These are phyloP conservation scores for Wickerhamiella hasegawae DNA, from an alignment of 805 yeast species.

Conservation along the genomic window DNA sequence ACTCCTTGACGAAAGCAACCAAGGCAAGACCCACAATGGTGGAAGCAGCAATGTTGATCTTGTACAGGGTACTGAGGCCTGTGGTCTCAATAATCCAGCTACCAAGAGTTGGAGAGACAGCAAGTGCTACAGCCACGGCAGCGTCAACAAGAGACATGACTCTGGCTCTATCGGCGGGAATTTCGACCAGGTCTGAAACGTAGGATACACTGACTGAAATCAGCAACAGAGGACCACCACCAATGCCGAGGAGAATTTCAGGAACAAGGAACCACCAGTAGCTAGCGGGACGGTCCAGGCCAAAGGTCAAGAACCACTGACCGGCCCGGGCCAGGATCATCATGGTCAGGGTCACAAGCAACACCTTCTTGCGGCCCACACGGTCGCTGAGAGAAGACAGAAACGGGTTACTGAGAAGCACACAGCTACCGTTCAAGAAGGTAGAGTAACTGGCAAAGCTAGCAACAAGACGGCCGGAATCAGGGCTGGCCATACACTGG, in stretches of 20 bases:
- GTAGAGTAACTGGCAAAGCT: slow-evolving; percentile 9
- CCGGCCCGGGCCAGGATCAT: slow-evolving; percentile 6
- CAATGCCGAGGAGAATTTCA: slow-evolving; percentile 10
- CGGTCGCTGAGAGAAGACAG: slow-evolving; percentile 14
- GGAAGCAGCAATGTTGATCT: slow-evolving; percentile 4
- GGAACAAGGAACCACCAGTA: slow-evolving; percentile 15
- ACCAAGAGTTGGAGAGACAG: slow-evolving; percentile 14
- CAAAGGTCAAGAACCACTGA: slow-evolving; percentile 14
- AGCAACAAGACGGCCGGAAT: slow-evolving; percentile 10
- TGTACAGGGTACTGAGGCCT: slow-evolving; percentile 10
- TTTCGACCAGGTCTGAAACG: slow-evolving; percentile 13
- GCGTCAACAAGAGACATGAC: slow-evolving; percentile 13
- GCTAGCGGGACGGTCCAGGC: slow-evolving; percentile 7
- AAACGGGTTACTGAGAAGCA: slow-evolving; percentile 9
- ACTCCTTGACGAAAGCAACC: slow-evolving; percentile 9
- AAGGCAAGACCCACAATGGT: slow-evolving; percentile 5
- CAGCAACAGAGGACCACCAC: slow-evolving; percentile 11
- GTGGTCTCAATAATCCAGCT: slow-evolving; percentile 7
- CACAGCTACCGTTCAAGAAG: slow-evolving; percentile 6
- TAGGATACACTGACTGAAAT: slow-evolving; percentile 11
- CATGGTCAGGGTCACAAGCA: slow-evolving; percentile 7
- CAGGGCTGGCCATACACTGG: slow-evolving; percentile 10
- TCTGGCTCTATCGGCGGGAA: slow-evolving; percentile 11
- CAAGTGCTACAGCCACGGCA: slow-evolving; percentile 11
- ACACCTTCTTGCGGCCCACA: slow-evolving; percentile 13